phyloP scores from a whole-genome alignment of 2,329 filamentous ascomycete species.

The Exophiala bonariae region DNA sequence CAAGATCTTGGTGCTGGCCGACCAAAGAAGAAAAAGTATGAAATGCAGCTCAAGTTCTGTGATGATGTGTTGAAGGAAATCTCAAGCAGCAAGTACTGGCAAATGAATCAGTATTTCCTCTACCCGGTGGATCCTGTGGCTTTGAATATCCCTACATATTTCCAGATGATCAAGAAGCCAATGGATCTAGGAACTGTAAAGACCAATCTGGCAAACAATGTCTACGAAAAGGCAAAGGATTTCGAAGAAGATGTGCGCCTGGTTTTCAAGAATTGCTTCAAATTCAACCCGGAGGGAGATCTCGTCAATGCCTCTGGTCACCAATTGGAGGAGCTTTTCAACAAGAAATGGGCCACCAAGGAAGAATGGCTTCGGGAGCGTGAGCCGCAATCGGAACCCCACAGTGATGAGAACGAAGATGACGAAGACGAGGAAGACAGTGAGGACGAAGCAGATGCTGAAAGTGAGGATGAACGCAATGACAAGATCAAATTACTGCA shows the following conservation, averaged over 20 bases:
- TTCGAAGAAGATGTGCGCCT: constrained; percentile 80
- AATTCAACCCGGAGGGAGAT: constrained; percentile 83
- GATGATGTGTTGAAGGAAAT: constrained; percentile 79
- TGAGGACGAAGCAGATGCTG: constrained; percentile 64
- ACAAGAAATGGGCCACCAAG: constrained; percentile 74
- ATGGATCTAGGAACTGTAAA: constrained; percentile 91
- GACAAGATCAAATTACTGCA: constrained; percentile 66
- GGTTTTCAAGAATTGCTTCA: constrained; percentile 86
- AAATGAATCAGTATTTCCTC: constrained; percentile 72
- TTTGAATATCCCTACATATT: constrained; percentile 88
- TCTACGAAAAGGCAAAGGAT: constrained; percentile 80
- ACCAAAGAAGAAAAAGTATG: constrained; percentile 86
- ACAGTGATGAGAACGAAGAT: constrained; percentile 65
- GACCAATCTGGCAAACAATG: constrained; percentile 71
- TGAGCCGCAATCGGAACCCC: constrained; percentile 64
- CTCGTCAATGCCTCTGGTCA: constrained; percentile 72
- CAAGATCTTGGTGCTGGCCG: constrained; percentile 81
- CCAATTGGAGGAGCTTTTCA: constrained; percentile 72
- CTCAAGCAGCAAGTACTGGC: constrained; percentile 69
- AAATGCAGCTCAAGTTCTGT: constrained; percentile 87
- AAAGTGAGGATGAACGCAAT: constrained; percentile 56
- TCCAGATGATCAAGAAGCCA: constrained; percentile 90
- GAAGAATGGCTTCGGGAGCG: constrained; percentile 77
- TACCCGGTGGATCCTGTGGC: constrained; percentile 89
- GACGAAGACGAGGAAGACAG: constrained; percentile 73